These are phyloP conservation scores for Yarrowia keelungensis DNA, from an alignment of 805 yeast genomes.

Conservation along the genomic window DNA sequence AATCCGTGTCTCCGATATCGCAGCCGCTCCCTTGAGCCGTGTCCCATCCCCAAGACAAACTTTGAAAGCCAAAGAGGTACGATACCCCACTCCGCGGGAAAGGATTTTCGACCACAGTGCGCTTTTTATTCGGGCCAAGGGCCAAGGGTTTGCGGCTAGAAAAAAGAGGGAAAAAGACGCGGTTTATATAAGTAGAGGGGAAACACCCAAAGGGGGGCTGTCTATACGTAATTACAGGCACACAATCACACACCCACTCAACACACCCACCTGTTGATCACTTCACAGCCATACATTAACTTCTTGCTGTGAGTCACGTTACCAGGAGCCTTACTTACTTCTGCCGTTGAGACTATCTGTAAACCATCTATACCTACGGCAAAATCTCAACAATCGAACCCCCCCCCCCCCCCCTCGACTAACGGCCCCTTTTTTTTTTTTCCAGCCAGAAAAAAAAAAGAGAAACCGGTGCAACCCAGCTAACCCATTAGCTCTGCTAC, in stretches of 20 bases:
- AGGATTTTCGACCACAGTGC: conserved; percentile 32
- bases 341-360: background rate
- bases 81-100: conserved; percentile 39
- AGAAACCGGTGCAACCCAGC: too few species aligned
- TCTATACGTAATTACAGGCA: background rate
- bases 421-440: too few species aligned
- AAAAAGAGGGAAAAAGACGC: conserved; percentile 5
- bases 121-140: conserved; percentile 34
- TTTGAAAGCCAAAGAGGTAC: conserved; percentile 11
- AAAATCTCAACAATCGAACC: too few species aligned
- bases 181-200: background rate
- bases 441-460: too few species aligned
- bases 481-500: background rate
- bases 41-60: background rate
- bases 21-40: conserved; percentile 32
- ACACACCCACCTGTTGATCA: background rate
- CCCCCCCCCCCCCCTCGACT: too few species aligned
- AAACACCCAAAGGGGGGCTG: too few species aligned
- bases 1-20: conserved; percentile 4
- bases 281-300: conserved; percentile 16
- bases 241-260: background rate
- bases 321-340: background rate
- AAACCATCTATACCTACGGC: too few species aligned
- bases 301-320: conserved; percentile 38
- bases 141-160: conserved; percentile 28